Conservation (phyloP, 2,329 filamentous ascomycete species). For the Penicillium palitans region DNA sequence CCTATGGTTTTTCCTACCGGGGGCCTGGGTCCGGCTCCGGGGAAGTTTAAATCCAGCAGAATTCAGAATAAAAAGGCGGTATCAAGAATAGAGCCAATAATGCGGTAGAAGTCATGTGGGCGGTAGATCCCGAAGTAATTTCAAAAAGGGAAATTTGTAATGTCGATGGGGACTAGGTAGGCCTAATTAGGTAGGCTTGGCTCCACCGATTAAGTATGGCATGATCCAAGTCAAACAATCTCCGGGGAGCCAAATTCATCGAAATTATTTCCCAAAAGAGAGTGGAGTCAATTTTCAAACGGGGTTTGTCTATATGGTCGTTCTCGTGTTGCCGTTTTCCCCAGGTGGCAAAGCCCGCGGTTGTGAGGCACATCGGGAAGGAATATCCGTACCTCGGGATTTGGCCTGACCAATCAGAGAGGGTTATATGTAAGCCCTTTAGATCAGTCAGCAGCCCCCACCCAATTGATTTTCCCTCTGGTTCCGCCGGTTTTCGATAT, state of each 20-base stretch:
- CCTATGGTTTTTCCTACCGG: too few relatives aligned
- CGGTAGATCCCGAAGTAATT: neutral
- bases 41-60: neutral
- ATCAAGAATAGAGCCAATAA: neutral
- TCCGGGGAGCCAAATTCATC: neutral
- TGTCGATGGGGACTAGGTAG: neutral
- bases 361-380: neutral
- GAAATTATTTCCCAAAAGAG: neutral
- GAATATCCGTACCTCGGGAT: neutral
- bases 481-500: neutral
- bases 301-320: neutral
- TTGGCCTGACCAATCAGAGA: neutral
- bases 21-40: too few relatives aligned
- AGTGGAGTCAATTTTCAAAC: neutral
- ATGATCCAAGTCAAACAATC: neutral
- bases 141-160: too few relatives aligned
- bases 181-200: neutral
- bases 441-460: conserved; percentile 3
- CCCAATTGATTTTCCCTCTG: conserved; percentile 6
- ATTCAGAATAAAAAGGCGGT: neutral
- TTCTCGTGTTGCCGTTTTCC: too few relatives aligned
- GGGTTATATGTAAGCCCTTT: neutral
- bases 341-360: neutral
- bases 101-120: neutral
- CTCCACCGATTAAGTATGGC: neutral